Evolutionary conservation across 306 rosid species (phyloP), one percentile per base, ranked within the genome.

Genomic region (Styphnolobium japonicum): DNA sequence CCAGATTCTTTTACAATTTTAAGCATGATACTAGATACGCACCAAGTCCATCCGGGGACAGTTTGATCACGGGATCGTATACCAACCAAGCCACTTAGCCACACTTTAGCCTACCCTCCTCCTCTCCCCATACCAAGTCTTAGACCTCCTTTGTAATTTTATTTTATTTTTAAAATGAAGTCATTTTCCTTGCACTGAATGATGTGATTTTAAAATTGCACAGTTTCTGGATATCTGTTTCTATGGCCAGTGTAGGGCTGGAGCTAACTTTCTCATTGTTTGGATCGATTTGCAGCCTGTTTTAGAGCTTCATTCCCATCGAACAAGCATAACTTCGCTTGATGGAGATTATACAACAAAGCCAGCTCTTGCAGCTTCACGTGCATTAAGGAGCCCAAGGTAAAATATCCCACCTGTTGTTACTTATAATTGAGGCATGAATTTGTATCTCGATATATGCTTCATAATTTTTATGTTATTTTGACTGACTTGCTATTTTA

Each of bases 381-480:
- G 53, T 57, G 82, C 81, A 77, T 45, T 29, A 72, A 80, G 81
- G 83, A 77, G 78, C 76, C 85, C 89, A 21, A 83, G 85, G 89
- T 86, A 70, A 75, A 82, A 75, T 27, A 61, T 74, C 61, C 65
- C 67, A 34, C 75, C 71, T 82, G 61, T 53, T 64, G 60, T 55
- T 52, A 60, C 15, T 73, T 33, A 34, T 29, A 57, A 22, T 62
- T 21, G 46, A 22, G 57, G 31, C 69, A 73, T 19, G 31, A 8
- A 33, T 80, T 62, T 70, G 31, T 48, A 67, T 68, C 15, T 58
- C 11, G 0, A 56, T 62, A 42, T 14, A 60, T 61, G 78, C 42
- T 73, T 61, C 52, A 4, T 71, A 8, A 43, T 69, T 40, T 71
- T 21, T 19, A 6, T 78, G 33, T 61, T 19, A 15, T 62, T 37